Percentiles rank a stretch among this genome's conserved stretches.
These are phyloP conservation scores for Deinandra increscens DNA, from an alignment of 129 eudicot genomes.

Conservation along the genomic window DNA sequence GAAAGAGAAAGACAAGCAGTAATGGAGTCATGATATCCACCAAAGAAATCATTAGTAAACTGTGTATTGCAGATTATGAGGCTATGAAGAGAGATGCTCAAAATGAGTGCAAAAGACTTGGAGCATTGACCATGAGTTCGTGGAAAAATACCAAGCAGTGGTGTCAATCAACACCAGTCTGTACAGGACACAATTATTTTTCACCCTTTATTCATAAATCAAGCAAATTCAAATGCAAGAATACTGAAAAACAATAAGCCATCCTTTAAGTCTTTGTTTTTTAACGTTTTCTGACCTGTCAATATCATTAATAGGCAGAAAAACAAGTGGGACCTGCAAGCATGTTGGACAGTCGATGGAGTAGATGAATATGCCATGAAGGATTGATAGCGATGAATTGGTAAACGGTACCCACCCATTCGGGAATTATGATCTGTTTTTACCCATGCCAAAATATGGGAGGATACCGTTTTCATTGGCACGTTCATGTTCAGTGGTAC, in stretches of 20 bases:
- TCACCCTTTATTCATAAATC: background rate
- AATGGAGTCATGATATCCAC: constrained; percentile 19
- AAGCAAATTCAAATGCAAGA: background rate
- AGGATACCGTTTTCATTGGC: too few species aligned
- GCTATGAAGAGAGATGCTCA: background rate
- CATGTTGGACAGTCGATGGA: background rate
- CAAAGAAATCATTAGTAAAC: background rate
- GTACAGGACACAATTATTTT: background rate
- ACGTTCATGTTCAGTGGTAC: too few species aligned
- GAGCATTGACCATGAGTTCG: background rate
- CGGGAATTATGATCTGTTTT: too few species aligned
- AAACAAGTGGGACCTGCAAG: background rate
- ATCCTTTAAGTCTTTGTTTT: constrained; percentile 1
- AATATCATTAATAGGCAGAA: background rate
- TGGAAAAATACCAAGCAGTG: background rate
- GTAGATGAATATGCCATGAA: background rate
- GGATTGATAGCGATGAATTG: background rate
- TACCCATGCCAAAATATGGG: too few species aligned
- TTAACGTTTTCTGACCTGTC: background rate
- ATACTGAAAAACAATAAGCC: background rate
- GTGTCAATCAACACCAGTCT: constrained; percentile 14
- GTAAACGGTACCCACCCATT: too few species aligned
- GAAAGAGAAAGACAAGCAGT: constrained; percentile 18
- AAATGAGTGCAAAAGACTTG: constrained; percentile 7
- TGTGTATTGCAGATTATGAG: background rate